Conservation (phyloP, 169 alveolate species). For the Plasmodium malariae region DNA sequence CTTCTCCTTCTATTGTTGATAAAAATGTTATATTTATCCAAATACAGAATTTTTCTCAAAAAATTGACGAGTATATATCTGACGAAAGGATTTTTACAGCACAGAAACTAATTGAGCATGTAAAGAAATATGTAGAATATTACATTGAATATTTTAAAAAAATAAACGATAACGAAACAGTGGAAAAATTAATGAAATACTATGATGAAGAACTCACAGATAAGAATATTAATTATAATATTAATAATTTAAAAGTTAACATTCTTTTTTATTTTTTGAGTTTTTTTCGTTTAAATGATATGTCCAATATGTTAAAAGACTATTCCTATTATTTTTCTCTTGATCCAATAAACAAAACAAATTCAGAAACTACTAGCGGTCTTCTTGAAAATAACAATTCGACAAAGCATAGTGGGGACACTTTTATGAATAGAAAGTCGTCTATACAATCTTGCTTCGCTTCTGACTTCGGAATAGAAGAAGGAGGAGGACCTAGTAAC, state of each 20-base stretch:
- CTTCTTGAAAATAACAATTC: constrained; percentile 14
- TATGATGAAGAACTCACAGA: constrained; percentile 32
- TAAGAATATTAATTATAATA: constrained; percentile 52
- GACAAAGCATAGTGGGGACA: neutral
- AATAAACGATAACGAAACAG: constrained; percentile 24
- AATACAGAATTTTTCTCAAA: constrained; percentile 45
- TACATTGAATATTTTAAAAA: constrained; percentile 59
- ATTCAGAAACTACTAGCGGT: constrained; percentile 11
- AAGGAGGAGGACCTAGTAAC: neutral
- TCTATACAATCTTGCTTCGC: constrained; percentile 8
- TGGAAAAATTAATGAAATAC: constrained; percentile 30
- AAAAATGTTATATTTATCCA: constrained; percentile 39
- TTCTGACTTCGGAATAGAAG: constrained; percentile 12
- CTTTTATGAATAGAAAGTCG: neutral
- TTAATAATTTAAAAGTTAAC: constrained; percentile 56
- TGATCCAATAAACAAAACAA: constrained; percentile 6
- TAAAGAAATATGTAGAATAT: constrained; percentile 53
- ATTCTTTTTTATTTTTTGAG: constrained; percentile 37
- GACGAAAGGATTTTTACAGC: constrained; percentile 74
- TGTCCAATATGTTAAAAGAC: constrained; percentile 23
- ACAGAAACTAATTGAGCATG: constrained; percentile 66
- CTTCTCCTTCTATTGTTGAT: constrained; percentile 2
- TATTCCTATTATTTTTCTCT: constrained; percentile 61
- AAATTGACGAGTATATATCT: constrained; percentile 60
- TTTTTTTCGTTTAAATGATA: constrained; percentile 69